phyloP scores from a whole-genome alignment of 129 eudicot species.

The Pseudognaphalium luteoalbum region DNA sequence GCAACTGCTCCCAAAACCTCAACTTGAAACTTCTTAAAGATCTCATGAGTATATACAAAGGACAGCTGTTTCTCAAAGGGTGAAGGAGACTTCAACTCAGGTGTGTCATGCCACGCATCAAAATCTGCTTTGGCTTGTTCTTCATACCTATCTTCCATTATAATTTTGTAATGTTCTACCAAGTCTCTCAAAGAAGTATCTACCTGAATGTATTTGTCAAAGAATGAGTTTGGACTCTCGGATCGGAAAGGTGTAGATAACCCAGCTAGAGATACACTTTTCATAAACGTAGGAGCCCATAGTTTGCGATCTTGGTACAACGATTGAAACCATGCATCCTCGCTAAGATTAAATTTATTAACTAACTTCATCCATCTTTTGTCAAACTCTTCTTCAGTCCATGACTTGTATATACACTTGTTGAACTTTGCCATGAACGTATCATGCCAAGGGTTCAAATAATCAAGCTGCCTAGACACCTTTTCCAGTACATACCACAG shows the following conservation, averaged over 20 bases:
- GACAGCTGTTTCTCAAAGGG: conserved; percentile 87
- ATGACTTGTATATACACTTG: conserved; percentile 68
- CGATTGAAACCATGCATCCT: conserved; percentile 69
- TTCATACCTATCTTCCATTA: conserved; percentile 76
- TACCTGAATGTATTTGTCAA: conserved; percentile 60
- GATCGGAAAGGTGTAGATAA: conserved; percentile 64
- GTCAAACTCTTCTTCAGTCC: conserved; percentile 71
- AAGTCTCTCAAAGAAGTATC: conserved; percentile 71
- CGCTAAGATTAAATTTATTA: conserved; percentile 55
- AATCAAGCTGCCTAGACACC: conserved; percentile 57
- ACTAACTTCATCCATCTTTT: conserved; percentile 73
- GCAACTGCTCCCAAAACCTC: conserved; percentile 96
- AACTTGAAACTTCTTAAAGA: conserved; percentile 78
- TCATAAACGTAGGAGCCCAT: conserved; percentile 77
- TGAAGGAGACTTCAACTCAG: conserved; percentile 89
- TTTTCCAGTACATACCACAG: conserved; percentile 73
- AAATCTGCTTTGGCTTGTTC: conserved; percentile 92
- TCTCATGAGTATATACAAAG: conserved; percentile 71
- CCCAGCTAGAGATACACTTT: conserved; percentile 70
- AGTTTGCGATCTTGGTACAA: conserved; percentile 67
- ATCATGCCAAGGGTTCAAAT: conserved; percentile 66
- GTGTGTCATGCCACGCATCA: conserved; percentile 96
- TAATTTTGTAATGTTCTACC: conserved; percentile 52
- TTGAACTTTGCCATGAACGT: conserved; percentile 55
- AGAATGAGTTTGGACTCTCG: conserved; percentile 63